phyloP scores from a whole-genome alignment of 805 yeast species.

The Cyberlindnera maclurae region DNA sequence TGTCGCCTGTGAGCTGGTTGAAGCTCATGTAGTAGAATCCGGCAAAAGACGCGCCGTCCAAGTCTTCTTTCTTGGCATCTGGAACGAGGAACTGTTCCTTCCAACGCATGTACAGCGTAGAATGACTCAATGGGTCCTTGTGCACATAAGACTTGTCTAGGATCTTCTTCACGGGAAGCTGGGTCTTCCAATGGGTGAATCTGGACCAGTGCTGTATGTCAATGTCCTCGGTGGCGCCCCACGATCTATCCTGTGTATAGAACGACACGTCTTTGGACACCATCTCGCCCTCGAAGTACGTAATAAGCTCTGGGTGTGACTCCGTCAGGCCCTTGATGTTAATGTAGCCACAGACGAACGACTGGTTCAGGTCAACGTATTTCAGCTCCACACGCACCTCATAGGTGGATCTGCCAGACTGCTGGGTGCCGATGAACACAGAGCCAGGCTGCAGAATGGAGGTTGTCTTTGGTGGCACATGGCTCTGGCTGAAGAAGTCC shows the following conservation, averaged over 20 bases:
- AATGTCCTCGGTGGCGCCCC: slow-evolving; percentile 56
- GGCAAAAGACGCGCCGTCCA: slow-evolving; percentile 76
- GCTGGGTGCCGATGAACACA: slow-evolving; percentile 60
- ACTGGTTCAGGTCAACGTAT: slow-evolving; percentile 54
- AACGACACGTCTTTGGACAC: slow-evolving; percentile 49
- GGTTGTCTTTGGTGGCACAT: slow-evolving; percentile 17
- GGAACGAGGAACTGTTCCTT: slow-evolving; percentile 84
- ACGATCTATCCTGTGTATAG: slow-evolving; percentile 24
- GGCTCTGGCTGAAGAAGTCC: slow-evolving; percentile 6
- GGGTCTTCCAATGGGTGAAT: slow-evolving; percentile 38
- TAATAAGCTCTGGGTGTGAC: slow-evolving; percentile 62
- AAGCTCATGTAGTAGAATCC: slow-evolving; percentile 88
- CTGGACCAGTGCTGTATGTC: slow-evolving; percentile 65
- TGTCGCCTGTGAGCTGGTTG: slow-evolving; percentile 66
- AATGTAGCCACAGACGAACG: slow-evolving; percentile 50
- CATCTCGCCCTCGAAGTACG: slow-evolving; percentile 66
- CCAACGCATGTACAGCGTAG: slow-evolving; percentile 85
- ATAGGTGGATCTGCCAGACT: slow-evolving; percentile 56
- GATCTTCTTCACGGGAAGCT: slow-evolving; percentile 12
- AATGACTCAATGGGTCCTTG: slow-evolving; percentile 29
- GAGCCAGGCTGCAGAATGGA: slow-evolving; percentile 57
- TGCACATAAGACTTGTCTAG: slow-evolving; percentile 17
- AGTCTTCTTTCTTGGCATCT: slow-evolving; percentile 48
- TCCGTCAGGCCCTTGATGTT: slow-evolving; percentile 64
- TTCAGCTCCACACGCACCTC: slow-evolving; percentile 64